Percentiles rank a stretch among this genome's conserved stretches.
Conservation (phyloP, 805 yeast species). For the Ogataea thermomethanolica region DNA sequence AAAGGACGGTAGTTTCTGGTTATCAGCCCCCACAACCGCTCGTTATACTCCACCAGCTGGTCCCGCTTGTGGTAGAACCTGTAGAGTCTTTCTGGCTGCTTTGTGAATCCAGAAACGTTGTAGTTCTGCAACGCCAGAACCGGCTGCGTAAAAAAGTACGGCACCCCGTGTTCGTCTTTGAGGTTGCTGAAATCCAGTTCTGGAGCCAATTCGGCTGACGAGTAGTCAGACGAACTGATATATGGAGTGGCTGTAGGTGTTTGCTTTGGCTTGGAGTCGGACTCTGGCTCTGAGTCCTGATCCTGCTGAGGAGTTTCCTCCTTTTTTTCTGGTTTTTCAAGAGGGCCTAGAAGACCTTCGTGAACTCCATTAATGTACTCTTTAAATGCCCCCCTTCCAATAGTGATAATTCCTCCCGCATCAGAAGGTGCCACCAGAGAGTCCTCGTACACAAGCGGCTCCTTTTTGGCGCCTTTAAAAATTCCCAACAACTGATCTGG, state of each 20-base stretch:
- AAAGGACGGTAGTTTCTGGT: constrained; percentile 53
- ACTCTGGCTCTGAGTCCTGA: constrained; percentile 12
- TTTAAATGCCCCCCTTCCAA: constrained; percentile 95
- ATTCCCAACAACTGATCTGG: constrained; percentile 56
- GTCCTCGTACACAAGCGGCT: constrained; percentile 38
- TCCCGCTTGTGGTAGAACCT: constrained; percentile 72
- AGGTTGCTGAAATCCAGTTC: constrained; percentile 46
- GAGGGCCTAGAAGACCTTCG: constrained; percentile 92
- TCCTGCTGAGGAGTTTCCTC: constrained; percentile 7
- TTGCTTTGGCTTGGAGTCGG: constrained; percentile 19
- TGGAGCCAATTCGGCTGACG: constrained; percentile 51
- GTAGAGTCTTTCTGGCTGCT: constrained; percentile 70
- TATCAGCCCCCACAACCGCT: constrained; percentile 25
- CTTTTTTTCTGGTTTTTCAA: constrained; percentile 40
- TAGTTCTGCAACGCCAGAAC: constrained; percentile 72
- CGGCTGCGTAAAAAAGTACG: constrained; percentile 73
- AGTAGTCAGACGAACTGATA: constrained; percentile 57
- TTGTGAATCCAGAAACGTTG: constrained; percentile 72
- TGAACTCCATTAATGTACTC: constrained; percentile 89
- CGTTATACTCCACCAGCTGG: constrained; percentile 36
- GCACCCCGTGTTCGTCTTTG: constrained; percentile 38
- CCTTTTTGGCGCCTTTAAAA: constrained; percentile 29
- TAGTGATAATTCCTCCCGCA: constrained; percentile 84
- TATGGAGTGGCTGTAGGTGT: constrained; percentile 60
- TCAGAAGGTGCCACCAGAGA: constrained; percentile 40